A percentile compares a stretch with the other conserved stretches of the same genome.
Conservation (phyloP, 768 basidiomycete genomes). For the Tylopilus subfusipes region DNA sequence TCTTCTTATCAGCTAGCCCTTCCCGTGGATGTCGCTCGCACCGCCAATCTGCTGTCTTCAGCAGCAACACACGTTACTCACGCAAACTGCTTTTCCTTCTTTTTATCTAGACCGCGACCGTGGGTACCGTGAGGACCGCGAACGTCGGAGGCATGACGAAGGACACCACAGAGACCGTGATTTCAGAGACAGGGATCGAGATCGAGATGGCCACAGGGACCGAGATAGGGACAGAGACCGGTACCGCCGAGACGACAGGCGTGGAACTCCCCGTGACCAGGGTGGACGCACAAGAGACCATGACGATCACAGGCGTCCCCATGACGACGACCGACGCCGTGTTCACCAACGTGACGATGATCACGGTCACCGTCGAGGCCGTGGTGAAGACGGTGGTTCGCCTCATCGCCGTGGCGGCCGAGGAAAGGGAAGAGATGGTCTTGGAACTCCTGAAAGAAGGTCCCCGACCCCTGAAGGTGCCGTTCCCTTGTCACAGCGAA, state of each 20-base stretch:
- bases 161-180: slow-evolving; percentile 53
- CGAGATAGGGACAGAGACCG: slow-evolving; percentile 36
- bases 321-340: slow-evolving; percentile 51
- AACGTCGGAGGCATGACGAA: slow-evolving; percentile 61
- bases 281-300: slow-evolving; percentile 44
- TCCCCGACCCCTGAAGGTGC: slow-evolving; percentile 90
- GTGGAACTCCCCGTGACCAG: slow-evolving; percentile 44
- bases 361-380: slow-evolving; percentile 25
- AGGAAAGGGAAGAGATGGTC: slow-evolving; percentile 44
- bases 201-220: slow-evolving; percentile 32
- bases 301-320: slow-evolving; percentile 44
- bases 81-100: slow-evolving; percentile 41
- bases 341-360: slow-evolving; percentile 45
- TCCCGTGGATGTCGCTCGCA: slow-evolving; percentile 38
- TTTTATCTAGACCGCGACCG: slow-evolving; percentile 52
- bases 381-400: slow-evolving; percentile 41
- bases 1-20: slow-evolving; percentile 58
- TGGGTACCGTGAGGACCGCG: slow-evolving; percentile 61
- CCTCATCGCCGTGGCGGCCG: slow-evolving; percentile 43
- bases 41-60: slow-evolving; percentile 41
- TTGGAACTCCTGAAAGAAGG: slow-evolving; percentile 72
- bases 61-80: slow-evolving; percentile 49
- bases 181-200: slow-evolving; percentile 47
- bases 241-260: slow-evolving; percentile 48
- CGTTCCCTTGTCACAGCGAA: slow-evolving; percentile 77